Conservation (phyloP, 768 basidiomycete genomes). For the Pulveroboletus ravenelii region DNA sequence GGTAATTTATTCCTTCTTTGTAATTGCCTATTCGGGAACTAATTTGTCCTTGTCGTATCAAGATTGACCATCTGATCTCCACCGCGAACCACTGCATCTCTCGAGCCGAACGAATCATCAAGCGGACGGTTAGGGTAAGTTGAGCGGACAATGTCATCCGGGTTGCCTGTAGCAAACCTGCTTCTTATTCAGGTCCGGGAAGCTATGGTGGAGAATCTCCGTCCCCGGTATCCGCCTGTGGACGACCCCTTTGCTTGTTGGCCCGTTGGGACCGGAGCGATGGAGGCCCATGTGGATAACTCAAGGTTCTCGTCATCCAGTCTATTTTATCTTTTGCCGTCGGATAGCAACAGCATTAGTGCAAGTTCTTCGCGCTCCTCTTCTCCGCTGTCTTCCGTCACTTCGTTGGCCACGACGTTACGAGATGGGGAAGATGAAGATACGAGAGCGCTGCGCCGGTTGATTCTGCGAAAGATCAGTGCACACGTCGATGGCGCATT, state of each 20-base stretch:
- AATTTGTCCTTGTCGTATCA: not conserved
- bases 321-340: constrained; percentile 22
- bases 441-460: constrained; percentile 51
- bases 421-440: constrained; percentile 63
- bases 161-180: constrained; percentile 2
- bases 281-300: not conserved
- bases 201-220: constrained; percentile 42
- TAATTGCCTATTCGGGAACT: constrained; percentile 5
- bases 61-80: constrained; percentile 57
- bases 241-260: constrained; percentile 20
- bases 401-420: constrained; percentile 48
- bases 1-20: constrained; percentile 36
- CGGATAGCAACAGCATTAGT: constrained; percentile 8
- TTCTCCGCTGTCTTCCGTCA: constrained; percentile 32
- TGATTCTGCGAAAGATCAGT: constrained; percentile 65
- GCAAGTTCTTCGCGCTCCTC: constrained; percentile 16
- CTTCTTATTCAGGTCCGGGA: constrained; percentile 43
- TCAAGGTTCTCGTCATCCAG: constrained; percentile 5
- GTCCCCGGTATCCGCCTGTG: constrained; percentile 22
- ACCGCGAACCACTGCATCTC: constrained; percentile 52
- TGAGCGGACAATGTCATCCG: not conserved
- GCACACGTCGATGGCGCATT: constrained; percentile 50
- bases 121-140: constrained; percentile 51
- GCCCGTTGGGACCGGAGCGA: constrained; percentile 3
- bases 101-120: constrained; percentile 53